These are phyloP conservation scores for Mariannaea sp. DNA, from an alignment of 2,329 filamentous ascomycete genomes.

Conservation along the genomic window DNA sequence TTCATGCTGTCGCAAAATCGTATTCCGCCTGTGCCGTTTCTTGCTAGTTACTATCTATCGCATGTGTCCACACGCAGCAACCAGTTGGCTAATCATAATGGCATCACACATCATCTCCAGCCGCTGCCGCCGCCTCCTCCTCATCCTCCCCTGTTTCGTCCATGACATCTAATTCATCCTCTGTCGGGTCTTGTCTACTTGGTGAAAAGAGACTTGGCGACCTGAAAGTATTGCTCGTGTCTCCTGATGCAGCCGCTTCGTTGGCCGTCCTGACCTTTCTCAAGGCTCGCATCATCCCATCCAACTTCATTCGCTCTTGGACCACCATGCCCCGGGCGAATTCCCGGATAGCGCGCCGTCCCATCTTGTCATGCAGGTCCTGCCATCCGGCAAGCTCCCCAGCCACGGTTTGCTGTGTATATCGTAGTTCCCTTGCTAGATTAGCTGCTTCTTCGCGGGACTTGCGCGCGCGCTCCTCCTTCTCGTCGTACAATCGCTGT, in stretches of 20 bases:
- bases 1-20: conserved; percentile 29
- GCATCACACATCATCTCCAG: conserved; percentile 11
- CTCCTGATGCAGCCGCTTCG: conserved; percentile 16
- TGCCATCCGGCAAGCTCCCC: conserved; percentile 93
- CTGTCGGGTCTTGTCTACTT: conserved; percentile 20
- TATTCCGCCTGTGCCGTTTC: conserved; percentile 14
- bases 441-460: conserved; percentile 72
- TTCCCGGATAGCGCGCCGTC: conserved; percentile 72
- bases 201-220: conserved; percentile 19
- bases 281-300: conserved; percentile 79
- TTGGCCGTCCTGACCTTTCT: conserved; percentile 56
- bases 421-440: conserved; percentile 81
- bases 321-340: conserved; percentile 81
- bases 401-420: conserved; percentile 92
- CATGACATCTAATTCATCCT: conserved; percentile 25
- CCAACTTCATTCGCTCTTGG: conserved; percentile 76
- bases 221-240: conserved; percentile 23
- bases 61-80: conserved; percentile 23
- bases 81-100: conserved; percentile 8
- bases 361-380: conserved; percentile 80
- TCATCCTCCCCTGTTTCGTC: conserved; percentile 24
- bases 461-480: conserved; percentile 76
- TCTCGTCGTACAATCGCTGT: conserved; percentile 80
- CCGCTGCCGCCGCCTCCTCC: conserved; percentile 25
- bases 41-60: conserved; percentile 8